Base-by-base conservation (phyloP, 2,329 filamentous ascomycete genomes). In the Colletotrichum cordylinicola region DNA sequence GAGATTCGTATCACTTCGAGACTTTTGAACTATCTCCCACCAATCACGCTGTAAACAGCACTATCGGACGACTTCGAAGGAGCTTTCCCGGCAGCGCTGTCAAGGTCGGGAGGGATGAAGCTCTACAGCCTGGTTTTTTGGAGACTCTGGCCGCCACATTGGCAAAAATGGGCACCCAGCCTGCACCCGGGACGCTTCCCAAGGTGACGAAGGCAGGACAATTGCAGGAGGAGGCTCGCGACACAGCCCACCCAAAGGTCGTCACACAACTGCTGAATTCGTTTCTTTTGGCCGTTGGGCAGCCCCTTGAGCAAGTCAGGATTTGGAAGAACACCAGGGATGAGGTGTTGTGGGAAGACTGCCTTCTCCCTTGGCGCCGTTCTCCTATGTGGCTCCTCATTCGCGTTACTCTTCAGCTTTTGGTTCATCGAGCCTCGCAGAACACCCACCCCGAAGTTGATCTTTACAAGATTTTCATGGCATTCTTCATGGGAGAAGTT, bases 381-480 rank as follows among this genome's bases (percentile, higher is more conserved):
- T 91, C 90, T 15, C 83, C 90, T 0, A 74, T 89, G 0, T 93
- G 90, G 90, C 82, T 93, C 1, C 82, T 92, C 0, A 70, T 92
- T 4, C 88, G 91, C 1, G 89, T 91, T 1, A 80, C 84, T 0
- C 75, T 91, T 4, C 90, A 92, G 67, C 61, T 7, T 65, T 39
- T 13, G 13, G 29, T n/a, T 43, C 43, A 6, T 21, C 48, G 31
- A 48, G 37, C 10, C 4, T 27, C 31, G 3, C 52, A 77, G 13
- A 72, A 81, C n/a, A 60, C 70, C 33, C 55, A 65, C 6, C 27
- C 18, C 7, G 13, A 15, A 16, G 3, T 31, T 5, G 29, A 21
- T 4, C 69, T 81, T 0, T 92, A 91, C 82, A 92, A 92, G 73
- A 74, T 79, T 0, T 88, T 89, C 77, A 90, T 91, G 86, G 61